A percentile compares a stretch with the other conserved stretches of the same genome.
Evolutionary conservation across 257 asterid species (phyloP).

Genomic region (Paulownia fortunei): DNA sequence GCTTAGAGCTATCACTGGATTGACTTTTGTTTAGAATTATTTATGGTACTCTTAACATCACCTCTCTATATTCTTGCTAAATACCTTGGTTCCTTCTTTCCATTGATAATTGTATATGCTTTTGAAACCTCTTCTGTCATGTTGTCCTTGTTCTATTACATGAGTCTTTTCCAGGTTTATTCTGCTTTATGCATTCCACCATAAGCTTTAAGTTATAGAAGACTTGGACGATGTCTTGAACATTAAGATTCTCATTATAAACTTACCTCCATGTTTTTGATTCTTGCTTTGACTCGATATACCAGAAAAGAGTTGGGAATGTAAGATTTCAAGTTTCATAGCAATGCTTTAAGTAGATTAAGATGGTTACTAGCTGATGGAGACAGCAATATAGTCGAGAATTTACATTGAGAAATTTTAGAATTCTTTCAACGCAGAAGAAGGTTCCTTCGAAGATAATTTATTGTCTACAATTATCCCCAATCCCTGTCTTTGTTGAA

Average conservation of each 20-base stretch:
- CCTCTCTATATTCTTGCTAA: not conserved
- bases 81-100: not conserved
- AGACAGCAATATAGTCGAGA: not conserved
- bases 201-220: not conserved
- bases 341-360: not conserved
- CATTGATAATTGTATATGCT: not conserved
- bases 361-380: constrained; percentile 1
- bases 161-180: not conserved
- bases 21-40: not conserved
- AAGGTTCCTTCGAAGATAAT: not conserved
- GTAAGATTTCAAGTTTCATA: constrained; percentile 1
- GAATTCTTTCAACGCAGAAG: not conserved
- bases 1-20: not conserved
- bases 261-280: constrained; percentile 13
- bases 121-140: not conserved
- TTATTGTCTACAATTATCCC: not conserved
- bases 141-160: not conserved
- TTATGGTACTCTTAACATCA: not conserved
- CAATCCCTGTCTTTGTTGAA: not conserved
- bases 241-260: constrained; percentile 1
- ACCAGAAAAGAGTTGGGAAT: not conserved
- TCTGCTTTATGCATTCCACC: not conserved
- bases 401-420: not conserved
- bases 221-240: not conserved
- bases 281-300: constrained; percentile 17